These are phyloP conservation scores for Pythium sp. DNA, from an alignment of 352 stramenopile genomes.

Conservation along the genomic window DNA sequence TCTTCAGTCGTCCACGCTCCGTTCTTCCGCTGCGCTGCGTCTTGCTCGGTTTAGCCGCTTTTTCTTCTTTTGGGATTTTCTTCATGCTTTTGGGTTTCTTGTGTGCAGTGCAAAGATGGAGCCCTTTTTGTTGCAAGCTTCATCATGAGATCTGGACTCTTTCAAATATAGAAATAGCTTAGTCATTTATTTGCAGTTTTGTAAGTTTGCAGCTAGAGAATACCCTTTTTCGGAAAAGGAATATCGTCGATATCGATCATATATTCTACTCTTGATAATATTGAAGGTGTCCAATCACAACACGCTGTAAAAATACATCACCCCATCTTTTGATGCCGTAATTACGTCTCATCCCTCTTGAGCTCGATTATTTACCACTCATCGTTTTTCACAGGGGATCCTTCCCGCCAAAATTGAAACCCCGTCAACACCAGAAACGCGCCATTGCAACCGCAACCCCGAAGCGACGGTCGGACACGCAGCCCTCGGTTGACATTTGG, in stretches of 20 bases:
- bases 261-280: too few species aligned
- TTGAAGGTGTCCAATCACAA: neutral
- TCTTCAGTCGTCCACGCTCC: neutral
- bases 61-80: neutral
- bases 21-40: neutral
- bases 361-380: neutral
- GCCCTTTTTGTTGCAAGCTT: neutral
- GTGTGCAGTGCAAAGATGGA: neutral
- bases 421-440: neutral
- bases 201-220: too few species aligned
- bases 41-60: neutral
- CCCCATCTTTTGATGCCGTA: neutral
- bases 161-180: neutral
- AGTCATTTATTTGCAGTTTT: too few species aligned
- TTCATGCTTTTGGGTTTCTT: neutral
- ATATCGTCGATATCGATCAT: too few species aligned
- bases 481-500: neutral
- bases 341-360: neutral
- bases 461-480: slow-evolving; percentile 2
- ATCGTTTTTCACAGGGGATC: slow-evolving; percentile 3
- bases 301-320: neutral
- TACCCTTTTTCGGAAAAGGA: too few species aligned
- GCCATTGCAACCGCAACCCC: neutral
- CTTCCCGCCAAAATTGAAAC: slow-evolving; percentile 5
- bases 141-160: neutral